Conservation (phyloP, 495 filamentous ascomycete species). For the Hypomontagnella submonticulosa region DNA sequence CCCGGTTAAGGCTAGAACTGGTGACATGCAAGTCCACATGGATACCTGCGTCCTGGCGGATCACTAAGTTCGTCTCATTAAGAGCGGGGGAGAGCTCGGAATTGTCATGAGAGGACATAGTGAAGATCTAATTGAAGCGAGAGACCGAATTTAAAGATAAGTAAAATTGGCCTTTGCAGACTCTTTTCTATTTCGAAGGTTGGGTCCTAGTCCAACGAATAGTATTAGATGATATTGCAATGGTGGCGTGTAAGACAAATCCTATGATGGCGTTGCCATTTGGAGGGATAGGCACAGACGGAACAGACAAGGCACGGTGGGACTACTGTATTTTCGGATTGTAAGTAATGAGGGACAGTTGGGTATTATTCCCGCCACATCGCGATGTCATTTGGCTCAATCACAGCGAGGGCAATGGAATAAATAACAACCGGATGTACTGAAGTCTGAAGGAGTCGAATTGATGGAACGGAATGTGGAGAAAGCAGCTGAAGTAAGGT, state of each 20-base stretch:
- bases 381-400: too few relatives aligned
- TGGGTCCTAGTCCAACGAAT: not conserved
- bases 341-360: too few relatives aligned
- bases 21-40: constrained; percentile 41
- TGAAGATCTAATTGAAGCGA: not conserved
- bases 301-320: not conserved
- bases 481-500: not conserved
- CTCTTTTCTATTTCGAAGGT: not conserved
- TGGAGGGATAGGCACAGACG: not conserved
- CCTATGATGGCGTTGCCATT: not conserved
- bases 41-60: constrained; percentile 24
- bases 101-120: constrained; percentile 30
- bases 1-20: constrained; percentile 5
- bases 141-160: not conserved
- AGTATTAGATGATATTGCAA: not conserved
- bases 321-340: too few relatives aligned
- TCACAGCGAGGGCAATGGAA: too few relatives aligned
- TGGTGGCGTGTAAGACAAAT: not conserved
- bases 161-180: not conserved
- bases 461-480: not conserved
- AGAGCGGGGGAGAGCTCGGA: constrained; percentile 1
- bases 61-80: constrained; percentile 10
- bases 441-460: not conserved
- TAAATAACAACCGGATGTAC: too few relatives aligned
- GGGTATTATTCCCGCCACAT: too few relatives aligned